phyloP scores from a whole-genome alignment of 139 green algal species.

The Chlorella vulgaris region DNA sequence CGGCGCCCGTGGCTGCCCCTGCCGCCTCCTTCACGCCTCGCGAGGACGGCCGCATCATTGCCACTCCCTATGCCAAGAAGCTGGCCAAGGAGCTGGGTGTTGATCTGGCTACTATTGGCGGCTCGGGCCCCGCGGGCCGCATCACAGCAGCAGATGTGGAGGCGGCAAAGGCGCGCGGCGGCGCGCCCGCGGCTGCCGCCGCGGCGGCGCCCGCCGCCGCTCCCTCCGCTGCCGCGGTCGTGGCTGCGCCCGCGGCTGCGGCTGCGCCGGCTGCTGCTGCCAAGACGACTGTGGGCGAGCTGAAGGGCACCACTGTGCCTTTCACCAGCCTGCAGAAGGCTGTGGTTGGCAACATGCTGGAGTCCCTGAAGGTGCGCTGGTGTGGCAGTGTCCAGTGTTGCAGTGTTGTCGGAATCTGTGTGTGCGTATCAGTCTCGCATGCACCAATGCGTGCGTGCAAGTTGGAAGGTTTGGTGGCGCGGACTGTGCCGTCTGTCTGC shows the following conservation, averaged over 20 bases:
- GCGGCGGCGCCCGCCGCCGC: slow-evolving; percentile 23
- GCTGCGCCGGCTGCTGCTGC: slow-evolving; percentile 35
- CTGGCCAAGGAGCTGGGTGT: slow-evolving; percentile 94
- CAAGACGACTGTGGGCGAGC: slow-evolving; percentile 76
- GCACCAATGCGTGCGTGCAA: no score
- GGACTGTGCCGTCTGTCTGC: no score
- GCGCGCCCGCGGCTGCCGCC: slow-evolving; percentile 47
- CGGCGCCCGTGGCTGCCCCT: slow-evolving; percentile 42
- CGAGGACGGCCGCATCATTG: slow-evolving; percentile 89
- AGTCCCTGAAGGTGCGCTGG: slow-evolving; percentile 82
- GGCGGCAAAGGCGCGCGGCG: slow-evolving; percentile 38
- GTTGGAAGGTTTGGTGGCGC: no score
- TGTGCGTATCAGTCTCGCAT: no score
- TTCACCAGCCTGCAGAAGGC: slow-evolving; percentile 92
- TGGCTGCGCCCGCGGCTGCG: slow-evolving; percentile 48
- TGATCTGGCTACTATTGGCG: slow-evolving; percentile 80
- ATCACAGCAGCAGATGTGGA: slow-evolving; percentile 96
- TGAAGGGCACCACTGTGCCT: slow-evolving; percentile 87
- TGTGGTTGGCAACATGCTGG: slow-evolving; percentile 94
- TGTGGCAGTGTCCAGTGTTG: neutral
- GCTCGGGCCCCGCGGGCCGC: slow-evolving; percentile 89
- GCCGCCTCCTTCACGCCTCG: slow-evolving; percentile 39
- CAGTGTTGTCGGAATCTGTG: neutral
- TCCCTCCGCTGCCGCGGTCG: slow-evolving; percentile 41
- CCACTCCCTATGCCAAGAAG: slow-evolving; percentile 99